Percentiles rank a stretch among this genome's conserved stretches.
Conservation (phyloP, 331 rosid genomes). For the Arachis monticola region DNA sequence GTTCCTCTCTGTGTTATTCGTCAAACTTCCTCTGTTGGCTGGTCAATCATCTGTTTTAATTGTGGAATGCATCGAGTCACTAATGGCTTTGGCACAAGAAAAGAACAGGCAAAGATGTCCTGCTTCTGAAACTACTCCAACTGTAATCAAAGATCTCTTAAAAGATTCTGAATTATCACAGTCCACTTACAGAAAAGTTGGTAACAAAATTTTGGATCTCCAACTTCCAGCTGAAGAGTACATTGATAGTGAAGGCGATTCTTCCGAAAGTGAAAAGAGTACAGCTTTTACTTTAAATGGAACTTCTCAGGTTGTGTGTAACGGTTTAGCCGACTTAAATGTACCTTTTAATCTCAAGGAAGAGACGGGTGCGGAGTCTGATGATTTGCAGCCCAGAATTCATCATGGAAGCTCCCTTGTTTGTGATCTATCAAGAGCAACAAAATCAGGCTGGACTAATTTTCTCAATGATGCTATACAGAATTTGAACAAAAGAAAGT, state of each 20-base stretch:
- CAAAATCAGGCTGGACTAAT: slow-evolving; percentile 25
- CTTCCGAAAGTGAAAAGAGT: slow-evolving; percentile 40
- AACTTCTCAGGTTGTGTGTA: slow-evolving; percentile 45
- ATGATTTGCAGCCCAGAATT: slow-evolving; percentile 28
- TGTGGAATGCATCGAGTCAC: slow-evolving; percentile 40
- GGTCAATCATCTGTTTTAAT: slow-evolving; percentile 45
- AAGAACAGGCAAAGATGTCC: slow-evolving; percentile 43
- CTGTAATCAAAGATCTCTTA: slow-evolving; percentile 42
- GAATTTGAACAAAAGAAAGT: slow-evolving; percentile 34
- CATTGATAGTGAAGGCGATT: slow-evolving; percentile 51
- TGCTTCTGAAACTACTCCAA: slow-evolving; percentile 8
- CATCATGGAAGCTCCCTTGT: slow-evolving; percentile 20
- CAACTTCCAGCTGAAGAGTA: slow-evolving; percentile 76
- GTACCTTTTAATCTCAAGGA: slow-evolving; percentile 42
- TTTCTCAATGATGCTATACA: slow-evolving; percentile 36
- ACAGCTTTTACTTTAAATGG: slow-evolving; percentile 44
- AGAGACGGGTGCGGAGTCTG: slow-evolving; percentile 29
- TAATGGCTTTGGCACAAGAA: slow-evolving; percentile 46
- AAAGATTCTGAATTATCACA: slow-evolving; percentile 41
- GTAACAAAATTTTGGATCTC: slow-evolving; percentile 74
- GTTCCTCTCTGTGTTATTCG: slow-evolving; percentile 36
- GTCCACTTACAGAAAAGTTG: slow-evolving; percentile 55
- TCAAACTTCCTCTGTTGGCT: slow-evolving; percentile 49
- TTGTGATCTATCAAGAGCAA: slow-evolving; percentile 32
- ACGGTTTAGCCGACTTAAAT: slow-evolving; percentile 53